Percentiles rank a stretch among this genome's conserved stretches.
phyloP scores from a whole-genome alignment of 1,284 basidiomycete species.

The Naganishia sp. region DNA sequence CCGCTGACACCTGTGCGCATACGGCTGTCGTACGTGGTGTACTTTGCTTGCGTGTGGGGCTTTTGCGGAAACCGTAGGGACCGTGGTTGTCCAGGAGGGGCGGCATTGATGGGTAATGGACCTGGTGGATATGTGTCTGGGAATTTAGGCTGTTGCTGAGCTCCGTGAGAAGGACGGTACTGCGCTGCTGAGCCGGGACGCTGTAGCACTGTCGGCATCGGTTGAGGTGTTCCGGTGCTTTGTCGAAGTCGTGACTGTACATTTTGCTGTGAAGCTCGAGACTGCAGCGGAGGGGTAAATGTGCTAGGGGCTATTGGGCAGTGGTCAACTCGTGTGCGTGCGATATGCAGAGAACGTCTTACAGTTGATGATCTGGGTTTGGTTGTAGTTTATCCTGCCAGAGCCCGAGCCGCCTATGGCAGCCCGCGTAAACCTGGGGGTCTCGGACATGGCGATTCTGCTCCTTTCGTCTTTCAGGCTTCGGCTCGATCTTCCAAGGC shows the following conservation, averaged over 20 bases:
- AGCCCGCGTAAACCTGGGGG: slow-evolving; percentile 12
- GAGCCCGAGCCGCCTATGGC: slow-evolving; percentile 7
- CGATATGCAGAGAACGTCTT: not conserved
- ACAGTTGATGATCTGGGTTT: slow-evolving; percentile 32
- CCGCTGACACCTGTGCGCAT: slow-evolving; percentile 87
- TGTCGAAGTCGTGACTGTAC: slow-evolving; percentile 29
- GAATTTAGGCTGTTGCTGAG: not conserved
- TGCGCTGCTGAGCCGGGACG: not conserved
- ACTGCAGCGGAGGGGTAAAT: slow-evolving; percentile 22
- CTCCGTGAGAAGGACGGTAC: not conserved
- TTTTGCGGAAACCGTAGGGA: slow-evolving; percentile 40
- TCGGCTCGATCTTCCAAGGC: not conserved
- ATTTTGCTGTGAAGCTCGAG: slow-evolving; percentile 16
- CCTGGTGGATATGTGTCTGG: slow-evolving; percentile 4
- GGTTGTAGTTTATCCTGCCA: slow-evolving; percentile 28
- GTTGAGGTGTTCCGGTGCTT: slow-evolving; percentile 14
- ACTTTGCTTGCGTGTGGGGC: slow-evolving; percentile 65
- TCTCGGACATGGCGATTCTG: not conserved
- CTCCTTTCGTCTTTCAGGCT: not conserved
- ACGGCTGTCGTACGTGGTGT: slow-evolving; percentile 85
- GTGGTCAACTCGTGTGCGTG: not conserved
- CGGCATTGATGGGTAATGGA: slow-evolving; percentile 36
- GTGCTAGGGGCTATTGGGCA: slow-evolving; percentile 18
- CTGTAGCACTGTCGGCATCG: slow-evolving; percentile 8
- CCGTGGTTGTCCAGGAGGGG: slow-evolving; percentile 49